Percentiles rank a stretch among this genome's conserved stretches.
phyloP scores from a whole-genome alignment of 164 flowering plant species.

The Stephania cephalantha region DNA sequence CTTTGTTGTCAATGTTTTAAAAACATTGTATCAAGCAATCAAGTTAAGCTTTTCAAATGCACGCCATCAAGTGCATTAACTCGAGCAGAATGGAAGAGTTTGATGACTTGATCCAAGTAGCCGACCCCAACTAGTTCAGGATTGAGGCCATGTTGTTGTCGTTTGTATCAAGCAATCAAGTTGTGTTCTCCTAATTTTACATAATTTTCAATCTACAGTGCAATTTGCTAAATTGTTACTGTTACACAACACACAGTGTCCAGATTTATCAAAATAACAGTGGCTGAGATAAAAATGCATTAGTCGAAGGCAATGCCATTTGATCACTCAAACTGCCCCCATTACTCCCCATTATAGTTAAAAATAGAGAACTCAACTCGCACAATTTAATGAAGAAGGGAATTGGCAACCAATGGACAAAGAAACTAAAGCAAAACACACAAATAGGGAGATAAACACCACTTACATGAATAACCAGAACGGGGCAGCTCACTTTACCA shows the following conservation, averaged over 20 bases:
- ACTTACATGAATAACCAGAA: conserved; percentile 88
- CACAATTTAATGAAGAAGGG: neutral
- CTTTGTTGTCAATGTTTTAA: neutral
- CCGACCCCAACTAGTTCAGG: too few relatives aligned
- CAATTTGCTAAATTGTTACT: neutral
- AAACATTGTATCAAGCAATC: too few relatives aligned
- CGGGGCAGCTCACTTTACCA: conserved; percentile 68
- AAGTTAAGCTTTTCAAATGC: too few relatives aligned
- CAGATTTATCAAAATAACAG: neutral
- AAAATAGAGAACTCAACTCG: neutral
- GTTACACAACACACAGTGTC: neutral
- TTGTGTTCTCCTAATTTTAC: neutral
- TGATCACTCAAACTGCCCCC: neutral
- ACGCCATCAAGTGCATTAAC: too few relatives aligned
- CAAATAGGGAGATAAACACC: conserved; percentile 1
- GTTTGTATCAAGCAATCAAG: neutral
- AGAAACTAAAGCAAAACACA: neutral
- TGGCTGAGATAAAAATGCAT: neutral
- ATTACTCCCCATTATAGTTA: neutral
- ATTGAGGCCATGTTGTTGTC: too few relatives aligned
- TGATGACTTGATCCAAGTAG: too few relatives aligned
- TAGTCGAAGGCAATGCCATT: neutral
- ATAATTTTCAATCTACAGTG: neutral
- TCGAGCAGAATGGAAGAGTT: too few relatives aligned
- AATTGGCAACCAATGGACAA: neutral